Conservation (phyloP, 148 eudicot genomes). For the Amaranthus hypochondriacus region DNA sequence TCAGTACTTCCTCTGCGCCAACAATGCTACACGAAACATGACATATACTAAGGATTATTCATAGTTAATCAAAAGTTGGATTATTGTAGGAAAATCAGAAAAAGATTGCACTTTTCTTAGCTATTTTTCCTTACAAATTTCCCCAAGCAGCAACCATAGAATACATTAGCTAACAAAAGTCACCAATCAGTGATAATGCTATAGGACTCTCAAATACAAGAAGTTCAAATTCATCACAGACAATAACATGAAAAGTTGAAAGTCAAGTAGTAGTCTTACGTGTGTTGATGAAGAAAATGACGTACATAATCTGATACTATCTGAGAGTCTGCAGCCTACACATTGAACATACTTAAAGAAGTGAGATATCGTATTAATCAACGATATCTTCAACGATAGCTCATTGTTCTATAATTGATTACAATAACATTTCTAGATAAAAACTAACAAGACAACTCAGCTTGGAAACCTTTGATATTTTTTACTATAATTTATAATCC, state of each 20-base stretch:
- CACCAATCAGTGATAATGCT: background rate
- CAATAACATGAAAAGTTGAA: background rate
- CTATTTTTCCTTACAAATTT: too few species aligned
- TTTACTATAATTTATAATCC: background rate
- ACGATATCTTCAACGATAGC: background rate
- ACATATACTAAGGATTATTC: too few species aligned
- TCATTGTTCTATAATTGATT: background rate
- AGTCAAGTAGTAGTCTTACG: conserved; percentile 43
- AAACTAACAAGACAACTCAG: background rate
- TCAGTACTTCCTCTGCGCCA: too few species aligned
- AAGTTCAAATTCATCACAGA: background rate
- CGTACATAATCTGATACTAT: conserved; percentile 91
- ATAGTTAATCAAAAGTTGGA: too few species aligned
- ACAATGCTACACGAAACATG: too few species aligned
- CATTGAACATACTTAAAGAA: conserved; percentile 14
- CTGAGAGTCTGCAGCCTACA: conserved; percentile 98
- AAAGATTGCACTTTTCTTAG: too few species aligned
- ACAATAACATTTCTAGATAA: background rate
- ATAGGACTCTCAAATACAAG: background rate
- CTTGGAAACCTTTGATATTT: background rate
- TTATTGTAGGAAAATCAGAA: too few species aligned
- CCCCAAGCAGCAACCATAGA: too few species aligned
- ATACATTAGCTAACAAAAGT: background rate
- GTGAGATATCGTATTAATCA: background rate
- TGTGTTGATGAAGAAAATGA: conserved; percentile 95